A percentile compares a stretch with the other conserved stretches of the same genome.
Conservation (phyloP, 441 rosid species). For the Euphorbia schlechtendalii region DNA sequence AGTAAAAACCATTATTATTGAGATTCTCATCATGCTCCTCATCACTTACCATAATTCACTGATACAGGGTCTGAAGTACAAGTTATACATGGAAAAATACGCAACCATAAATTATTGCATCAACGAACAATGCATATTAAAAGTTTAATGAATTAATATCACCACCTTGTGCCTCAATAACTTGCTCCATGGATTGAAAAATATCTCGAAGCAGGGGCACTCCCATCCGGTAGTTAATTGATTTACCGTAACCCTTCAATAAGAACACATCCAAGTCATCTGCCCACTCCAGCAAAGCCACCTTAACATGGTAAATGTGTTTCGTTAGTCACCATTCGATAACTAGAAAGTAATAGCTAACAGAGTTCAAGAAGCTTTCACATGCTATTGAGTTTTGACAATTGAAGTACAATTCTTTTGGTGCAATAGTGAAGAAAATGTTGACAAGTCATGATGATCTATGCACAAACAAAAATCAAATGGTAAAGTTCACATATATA, state of each 20-base stretch:
- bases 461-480: not conserved
- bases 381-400: not conserved
- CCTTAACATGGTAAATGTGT: conserved; percentile 32
- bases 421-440: not conserved
- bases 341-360: not conserved
- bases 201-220: conserved; percentile 84
- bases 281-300: conserved; percentile 91
- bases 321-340: conserved; percentile 20
- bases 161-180: conserved; percentile 75
- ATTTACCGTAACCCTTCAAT: conserved; percentile 83
- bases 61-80: not conserved
- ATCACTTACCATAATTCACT: not conserved
- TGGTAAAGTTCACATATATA: not conserved
- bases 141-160: conserved; percentile 11
- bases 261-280: conserved; percentile 80
- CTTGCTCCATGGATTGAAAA: conserved; percentile 80
- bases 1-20: not conserved
- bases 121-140: not conserved
- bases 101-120: not conserved
- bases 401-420: not conserved
- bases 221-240: conserved; percentile 86
- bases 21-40: not conserved
- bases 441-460: not conserved
- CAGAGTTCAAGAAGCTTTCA: not conserved
- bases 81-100: conserved; percentile 4